Percentiles rank a stretch among this genome's conserved stretches.
Evolutionary conservation across 179 eudicot genomes (phyloP).

Genomic region (Camellia oleifera): DNA sequence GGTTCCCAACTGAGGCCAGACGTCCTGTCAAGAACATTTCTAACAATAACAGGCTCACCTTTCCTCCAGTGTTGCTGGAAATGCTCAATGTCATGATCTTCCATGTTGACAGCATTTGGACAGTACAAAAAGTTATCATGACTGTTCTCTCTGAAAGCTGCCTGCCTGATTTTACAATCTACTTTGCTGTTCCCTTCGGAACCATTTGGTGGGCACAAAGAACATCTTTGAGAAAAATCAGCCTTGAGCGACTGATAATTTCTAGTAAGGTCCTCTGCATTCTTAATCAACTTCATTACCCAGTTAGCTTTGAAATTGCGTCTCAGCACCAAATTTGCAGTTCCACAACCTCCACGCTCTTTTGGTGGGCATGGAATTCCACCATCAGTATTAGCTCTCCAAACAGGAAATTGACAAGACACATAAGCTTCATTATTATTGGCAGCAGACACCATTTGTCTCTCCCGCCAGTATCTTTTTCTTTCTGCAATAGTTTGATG

Average conservation of each 20-base stretch:
- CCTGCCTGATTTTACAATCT: conserved; percentile 12
- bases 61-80: conserved; percentile 59
- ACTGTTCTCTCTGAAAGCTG: conserved; percentile 41
- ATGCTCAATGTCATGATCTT: conserved; percentile 37
- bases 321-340: conserved; percentile 12
- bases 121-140: conserved; percentile 47
- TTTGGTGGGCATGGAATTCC: conserved; percentile 17
- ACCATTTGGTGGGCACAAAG: conserved; percentile 14
- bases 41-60: conserved; percentile 64
- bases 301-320: conserved; percentile 27
- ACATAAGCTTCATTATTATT: background rate
- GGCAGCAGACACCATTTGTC: conserved; percentile 9
- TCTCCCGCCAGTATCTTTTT: conserved; percentile 8
- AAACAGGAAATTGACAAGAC: conserved; percentile 9
- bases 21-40: conserved; percentile 46
- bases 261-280: conserved; percentile 20
- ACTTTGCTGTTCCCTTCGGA: background rate
- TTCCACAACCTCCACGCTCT: conserved; percentile 22
- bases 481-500: background rate
- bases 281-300: conserved; percentile 17
- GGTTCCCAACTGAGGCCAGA: conserved; percentile 78
- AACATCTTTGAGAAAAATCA: conserved; percentile 16
- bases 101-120: conserved; percentile 45
- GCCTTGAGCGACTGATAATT: conserved; percentile 5
- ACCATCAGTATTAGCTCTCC: conserved; percentile 19